These are phyloP conservation scores for Aspergillus spinulosporus DNA, from an alignment of 2,329 filamentous ascomycete species.

Conservation along the genomic window DNA sequence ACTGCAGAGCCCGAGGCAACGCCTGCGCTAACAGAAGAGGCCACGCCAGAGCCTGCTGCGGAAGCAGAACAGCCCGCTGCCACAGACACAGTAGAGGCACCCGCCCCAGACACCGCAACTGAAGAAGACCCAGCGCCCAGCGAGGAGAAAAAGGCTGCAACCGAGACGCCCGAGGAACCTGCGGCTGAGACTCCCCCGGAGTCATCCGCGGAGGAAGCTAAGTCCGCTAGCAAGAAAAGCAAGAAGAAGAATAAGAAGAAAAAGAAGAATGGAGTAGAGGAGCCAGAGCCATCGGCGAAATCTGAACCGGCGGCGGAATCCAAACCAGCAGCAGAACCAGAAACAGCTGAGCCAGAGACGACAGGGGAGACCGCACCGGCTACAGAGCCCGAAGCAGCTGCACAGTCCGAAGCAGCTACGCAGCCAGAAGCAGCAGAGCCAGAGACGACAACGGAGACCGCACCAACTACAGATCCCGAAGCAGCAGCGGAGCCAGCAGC, in stretches of 20 bases:
- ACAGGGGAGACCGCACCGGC: neutral
- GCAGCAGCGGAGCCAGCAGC: slow-evolving; percentile 1
- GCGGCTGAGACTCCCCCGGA: neutral
- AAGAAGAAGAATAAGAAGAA: neutral
- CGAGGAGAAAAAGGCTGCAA: slow-evolving; percentile 8
- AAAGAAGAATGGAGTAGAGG: neutral
- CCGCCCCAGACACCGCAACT: neutral
- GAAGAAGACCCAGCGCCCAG: neutral
- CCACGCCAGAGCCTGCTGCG: neutral
- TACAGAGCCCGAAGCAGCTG: slow-evolving; percentile 8
- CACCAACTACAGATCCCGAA: slow-evolving; percentile 6
- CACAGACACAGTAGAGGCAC: slow-evolving; percentile 6
- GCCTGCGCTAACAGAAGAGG: slow-evolving; percentile 7
- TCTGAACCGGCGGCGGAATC: slow-evolving; percentile 6
- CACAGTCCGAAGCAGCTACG: neutral
- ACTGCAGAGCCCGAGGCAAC: slow-evolving; percentile 12
- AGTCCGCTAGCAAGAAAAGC: neutral
- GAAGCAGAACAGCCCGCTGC: slow-evolving; percentile 13
- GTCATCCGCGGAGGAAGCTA: neutral
- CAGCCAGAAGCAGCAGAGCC: neutral
- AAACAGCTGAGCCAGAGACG: neutral
- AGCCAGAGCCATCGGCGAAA: neutral
- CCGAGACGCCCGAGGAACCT: slow-evolving; percentile 9
- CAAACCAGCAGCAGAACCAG: slow-evolving; percentile 7
- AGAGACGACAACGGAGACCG: neutral